phyloP scores from a whole-genome alignment of 2,329 filamentous ascomycete species.

The Xylaria multiplex region DNA sequence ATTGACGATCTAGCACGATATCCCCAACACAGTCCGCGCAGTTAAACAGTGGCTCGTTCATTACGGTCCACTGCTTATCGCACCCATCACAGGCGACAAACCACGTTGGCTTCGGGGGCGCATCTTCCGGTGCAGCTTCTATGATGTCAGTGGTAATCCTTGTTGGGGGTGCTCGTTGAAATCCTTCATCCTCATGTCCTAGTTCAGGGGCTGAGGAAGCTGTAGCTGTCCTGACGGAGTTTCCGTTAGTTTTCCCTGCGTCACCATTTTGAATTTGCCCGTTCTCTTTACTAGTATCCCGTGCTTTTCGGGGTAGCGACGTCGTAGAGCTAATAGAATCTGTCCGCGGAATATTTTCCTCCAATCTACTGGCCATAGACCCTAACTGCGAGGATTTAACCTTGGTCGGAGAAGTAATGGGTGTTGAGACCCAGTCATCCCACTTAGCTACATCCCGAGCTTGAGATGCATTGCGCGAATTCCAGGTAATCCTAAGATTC shows the following conservation, averaged over 20 bases:
- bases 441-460: conserved; percentile 38
- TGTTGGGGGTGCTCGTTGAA: neutral
- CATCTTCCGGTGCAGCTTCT: conserved; percentile 14
- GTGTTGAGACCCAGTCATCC: conserved; percentile 43
- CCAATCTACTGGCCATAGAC: conserved; percentile 18
- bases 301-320: conserved; percentile 1
- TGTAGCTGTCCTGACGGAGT: conserved; percentile 18
- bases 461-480: conserved; percentile 43
- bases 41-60: conserved; percentile 42
- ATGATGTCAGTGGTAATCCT: conserved; percentile 29
- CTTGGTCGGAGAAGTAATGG: conserved; percentile 26
- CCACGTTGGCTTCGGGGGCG: conserved; percentile 40
- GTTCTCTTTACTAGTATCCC: neutral
- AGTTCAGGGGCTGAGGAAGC: conserved; percentile 3
- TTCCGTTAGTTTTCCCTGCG: neutral
- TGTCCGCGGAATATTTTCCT: neutral
- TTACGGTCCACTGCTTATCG: conserved; percentile 41
- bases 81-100: conserved; percentile 45
- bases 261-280: conserved; percentile 13
- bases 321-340: neutral
- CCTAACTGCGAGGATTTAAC: conserved; percentile 1
- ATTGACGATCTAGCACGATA: conserved; percentile 40
- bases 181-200: conserved; percentile 8
- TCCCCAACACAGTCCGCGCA: conserved; percentile 46
- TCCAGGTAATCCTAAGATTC: conserved; percentile 42